Conservation (phyloP, 345 rosid genomes). For the Dimocarpus longan region DNA sequence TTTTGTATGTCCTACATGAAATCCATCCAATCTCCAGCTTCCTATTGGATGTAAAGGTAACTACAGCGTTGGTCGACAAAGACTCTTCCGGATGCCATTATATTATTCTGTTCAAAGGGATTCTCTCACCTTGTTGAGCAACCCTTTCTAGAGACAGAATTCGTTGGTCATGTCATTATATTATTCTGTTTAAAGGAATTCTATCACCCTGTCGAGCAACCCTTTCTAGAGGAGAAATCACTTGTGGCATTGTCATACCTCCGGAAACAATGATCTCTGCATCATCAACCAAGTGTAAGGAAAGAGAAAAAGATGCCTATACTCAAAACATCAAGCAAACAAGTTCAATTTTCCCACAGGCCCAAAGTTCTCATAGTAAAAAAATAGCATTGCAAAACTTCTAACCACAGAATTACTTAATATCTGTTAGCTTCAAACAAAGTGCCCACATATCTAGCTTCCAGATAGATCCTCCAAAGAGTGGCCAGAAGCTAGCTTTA, state of each 20-base stretch:
- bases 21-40: slow-evolving; percentile 6
- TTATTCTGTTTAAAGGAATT: slow-evolving; percentile 51
- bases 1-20: background rate
- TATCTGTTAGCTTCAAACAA: background rate
- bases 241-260: slow-evolving; percentile 76
- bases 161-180: slow-evolving; percentile 17
- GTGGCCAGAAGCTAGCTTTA: background rate
- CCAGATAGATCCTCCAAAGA: background rate
- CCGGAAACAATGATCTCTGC: slow-evolving; percentile 74
- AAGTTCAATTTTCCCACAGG: background rate
- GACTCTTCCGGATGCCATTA: slow-evolving; percentile 18
- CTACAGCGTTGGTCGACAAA: slow-evolving; percentile 7
- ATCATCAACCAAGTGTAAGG: slow-evolving; percentile 10
- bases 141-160: slow-evolving; percentile 30
- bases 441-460: background rate
- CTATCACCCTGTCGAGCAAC: slow-evolving; percentile 41
- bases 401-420: background rate
- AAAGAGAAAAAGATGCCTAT: background rate
- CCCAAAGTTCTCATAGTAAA: background rate
- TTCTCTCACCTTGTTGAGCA: slow-evolving; percentile 41
- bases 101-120: slow-evolving; percentile 46
- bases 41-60: slow-evolving; percentile 11
- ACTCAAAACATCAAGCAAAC: background rate
- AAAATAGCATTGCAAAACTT: background rate
- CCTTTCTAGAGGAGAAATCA: slow-evolving; percentile 52